These are phyloP conservation scores for Vigna angularis DNA, from an alignment of 306 rosid genomes.

Conservation along the genomic window DNA sequence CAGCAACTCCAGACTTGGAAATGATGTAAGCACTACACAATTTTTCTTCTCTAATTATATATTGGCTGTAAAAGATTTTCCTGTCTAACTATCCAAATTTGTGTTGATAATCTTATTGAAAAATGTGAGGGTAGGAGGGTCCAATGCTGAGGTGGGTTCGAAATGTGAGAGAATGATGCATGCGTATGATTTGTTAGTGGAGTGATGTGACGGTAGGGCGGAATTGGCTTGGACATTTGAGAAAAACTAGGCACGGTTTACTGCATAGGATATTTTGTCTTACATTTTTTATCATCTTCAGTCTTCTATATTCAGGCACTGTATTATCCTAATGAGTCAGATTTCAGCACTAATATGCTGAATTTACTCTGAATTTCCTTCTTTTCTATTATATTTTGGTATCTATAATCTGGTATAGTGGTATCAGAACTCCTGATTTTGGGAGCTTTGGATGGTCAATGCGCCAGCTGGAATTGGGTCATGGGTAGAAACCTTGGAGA, in stretches of 20 bases:
- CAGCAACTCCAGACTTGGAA: conserved; percentile 39
- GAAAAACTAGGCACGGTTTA: not conserved
- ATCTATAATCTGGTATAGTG: too few species aligned
- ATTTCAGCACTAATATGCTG: too few species aligned
- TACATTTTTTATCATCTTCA: too few species aligned
- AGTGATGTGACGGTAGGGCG: not conserved
- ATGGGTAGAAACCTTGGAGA: too few species aligned
- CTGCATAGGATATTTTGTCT: too few species aligned
- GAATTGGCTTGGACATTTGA: not conserved
- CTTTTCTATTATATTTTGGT: too few species aligned
- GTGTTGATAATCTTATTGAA: conserved; percentile 8
- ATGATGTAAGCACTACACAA: conserved; percentile 41
- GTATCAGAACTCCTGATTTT: too few species aligned
- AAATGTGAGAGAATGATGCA: not conserved
- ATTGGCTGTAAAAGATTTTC: not conserved
- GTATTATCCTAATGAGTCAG: too few species aligned
- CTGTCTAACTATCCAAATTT: not conserved
- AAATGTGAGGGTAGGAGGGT: not conserved
- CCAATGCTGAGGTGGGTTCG: not conserved
- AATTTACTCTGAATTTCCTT: too few species aligned
- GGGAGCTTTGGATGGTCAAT: too few species aligned
- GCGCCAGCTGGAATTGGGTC: too few species aligned
- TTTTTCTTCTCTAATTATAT: conserved; percentile 26
- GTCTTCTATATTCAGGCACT: too few species aligned
- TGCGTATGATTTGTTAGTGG: not conserved